Evolutionary conservation across 2,329 filamentous ascomycete species (phyloP).

Genomic region (Dothidotthia symphoricarpi): DNA sequence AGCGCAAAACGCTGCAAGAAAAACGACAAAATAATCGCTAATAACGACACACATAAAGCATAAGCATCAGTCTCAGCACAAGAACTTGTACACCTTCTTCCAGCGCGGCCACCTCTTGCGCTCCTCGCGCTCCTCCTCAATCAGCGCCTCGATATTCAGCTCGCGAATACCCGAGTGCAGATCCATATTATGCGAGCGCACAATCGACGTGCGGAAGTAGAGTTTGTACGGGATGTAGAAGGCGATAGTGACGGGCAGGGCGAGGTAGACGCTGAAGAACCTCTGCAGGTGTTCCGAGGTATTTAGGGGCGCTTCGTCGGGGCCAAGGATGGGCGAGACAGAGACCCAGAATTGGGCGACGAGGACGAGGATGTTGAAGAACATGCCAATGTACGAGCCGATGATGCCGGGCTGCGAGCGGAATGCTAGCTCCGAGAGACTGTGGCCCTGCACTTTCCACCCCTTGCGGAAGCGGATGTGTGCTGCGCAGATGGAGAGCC

Average conservation of each 20-base stretch:
- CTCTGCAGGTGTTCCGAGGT: conserved; percentile 53
- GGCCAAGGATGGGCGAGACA: conserved; percentile 62
- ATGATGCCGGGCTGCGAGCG: conserved; percentile 71
- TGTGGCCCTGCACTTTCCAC: conserved; percentile 61
- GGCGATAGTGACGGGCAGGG: conserved; percentile 64
- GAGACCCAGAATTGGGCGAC: conserved; percentile 86
- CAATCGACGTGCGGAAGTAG: conserved; percentile 65
- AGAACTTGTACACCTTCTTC: conserved; percentile 52
- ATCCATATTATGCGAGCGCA: conserved; percentile 75
- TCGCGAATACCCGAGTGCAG: conserved; percentile 81
- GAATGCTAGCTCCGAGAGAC: conserved; percentile 77
- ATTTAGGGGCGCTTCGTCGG: conserved; percentile 50
- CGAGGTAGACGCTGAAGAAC: conserved; percentile 74
- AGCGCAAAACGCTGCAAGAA: too few relatives aligned
- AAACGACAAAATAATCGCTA: too few relatives aligned
- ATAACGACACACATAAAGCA: not conserved
- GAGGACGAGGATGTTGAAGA: conserved; percentile 73
- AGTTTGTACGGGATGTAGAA: conserved; percentile 77
- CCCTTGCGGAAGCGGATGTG: conserved; percentile 48
- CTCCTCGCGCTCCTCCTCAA: conserved; percentile 79
- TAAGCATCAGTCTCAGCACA: conserved; percentile 38
- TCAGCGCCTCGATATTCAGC: conserved; percentile 73
- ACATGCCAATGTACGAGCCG: conserved; percentile 78
- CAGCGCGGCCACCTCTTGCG: conserved; percentile 52
- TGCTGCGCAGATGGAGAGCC: conserved; percentile 65